Conservation (phyloP, 768 basidiomycete genomes). For the Leccinum olivaceopallidum region DNA sequence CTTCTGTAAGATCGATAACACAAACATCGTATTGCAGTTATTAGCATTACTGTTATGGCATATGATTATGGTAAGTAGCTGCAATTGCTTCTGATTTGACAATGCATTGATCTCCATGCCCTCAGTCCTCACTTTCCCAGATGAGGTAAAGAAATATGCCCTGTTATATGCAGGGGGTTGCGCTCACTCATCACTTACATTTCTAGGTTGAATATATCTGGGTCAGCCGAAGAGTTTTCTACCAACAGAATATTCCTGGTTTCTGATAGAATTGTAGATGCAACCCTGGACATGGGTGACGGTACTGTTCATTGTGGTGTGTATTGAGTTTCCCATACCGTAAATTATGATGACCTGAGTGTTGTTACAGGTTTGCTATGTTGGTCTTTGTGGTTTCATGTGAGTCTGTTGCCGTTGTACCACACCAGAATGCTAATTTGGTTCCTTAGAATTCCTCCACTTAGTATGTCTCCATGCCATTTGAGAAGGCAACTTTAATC, state of each 20-base stretch:
- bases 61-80: background rate
- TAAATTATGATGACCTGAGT: background rate
- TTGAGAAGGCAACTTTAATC: background rate
- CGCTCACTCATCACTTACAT: background rate
- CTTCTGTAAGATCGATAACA: background rate
- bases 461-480: constrained; percentile 3
- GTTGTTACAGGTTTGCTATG: constrained; percentile 11
- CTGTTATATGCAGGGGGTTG: background rate
- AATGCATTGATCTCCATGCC: background rate
- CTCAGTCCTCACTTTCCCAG: background rate
- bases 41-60: background rate
- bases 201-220: background rate
- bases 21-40: background rate
- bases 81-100: background rate
- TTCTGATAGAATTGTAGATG: background rate
- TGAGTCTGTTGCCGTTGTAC: background rate
- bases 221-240: background rate
- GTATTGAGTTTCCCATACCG: background rate
- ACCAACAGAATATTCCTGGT: background rate
- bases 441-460: background rate
- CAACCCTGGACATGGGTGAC: constrained; percentile 15
- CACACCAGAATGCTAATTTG: background rate
- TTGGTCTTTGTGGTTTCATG: constrained; percentile 3
- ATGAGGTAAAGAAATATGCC: background rate
- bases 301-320: constrained; percentile 8